Base-by-base conservation (phyloP, 2,329 filamentous ascomycete genomes). In the Sarocladium kiliense region DNA sequence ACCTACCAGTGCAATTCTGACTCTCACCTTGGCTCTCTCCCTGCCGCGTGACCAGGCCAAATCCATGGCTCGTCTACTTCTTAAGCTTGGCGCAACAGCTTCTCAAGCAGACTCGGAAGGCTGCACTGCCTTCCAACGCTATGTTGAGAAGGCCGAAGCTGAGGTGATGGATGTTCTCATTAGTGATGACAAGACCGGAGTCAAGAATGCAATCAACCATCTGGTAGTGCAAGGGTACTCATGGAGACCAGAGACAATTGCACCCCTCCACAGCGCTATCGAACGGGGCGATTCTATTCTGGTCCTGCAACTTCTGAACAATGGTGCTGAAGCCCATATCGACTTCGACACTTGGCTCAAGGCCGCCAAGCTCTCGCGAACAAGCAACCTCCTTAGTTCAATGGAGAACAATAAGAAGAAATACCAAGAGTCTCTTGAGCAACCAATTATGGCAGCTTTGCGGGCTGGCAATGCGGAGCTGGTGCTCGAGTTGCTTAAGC, bases 21-120 rank as follows among this genome's bases (percentile, higher is more conserved):
- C 85, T 0, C 71, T 93, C 7, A 78, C 84, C 1, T 75, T 95
- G n/a, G 81, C 87, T 1, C 70, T 89, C 26, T 72, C 78, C 11
- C 79, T 92, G 5, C 82, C 87, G 0, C 61, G 76, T 0, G 79
- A 85, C 2, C 79, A 85, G 61, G 85, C 87, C 1, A 79, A 80
- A 58, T 75, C 76, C 14, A 92, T 92, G 80, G 77, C 80, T 0
- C 72, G 77, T 47, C 76, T 81, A 0, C 77, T 95, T 9, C 70
- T 95, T 27, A 76, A 80, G 45, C 77, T 91, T 1, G 89, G 89
- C 1, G 88, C 88, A 1, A 87, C 86, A 1, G 84, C 79, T 32
- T 82, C 86, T 0, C 89, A 94, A 66, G 89, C 85, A 1, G 89
- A 93, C 60, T 65, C 81, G 34, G 72, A 79, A 9, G 79, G 84